These are phyloP conservation scores for Cyberlindnera maritima DNA, from an alignment of 805 yeast genomes.

Conservation along the genomic window DNA sequence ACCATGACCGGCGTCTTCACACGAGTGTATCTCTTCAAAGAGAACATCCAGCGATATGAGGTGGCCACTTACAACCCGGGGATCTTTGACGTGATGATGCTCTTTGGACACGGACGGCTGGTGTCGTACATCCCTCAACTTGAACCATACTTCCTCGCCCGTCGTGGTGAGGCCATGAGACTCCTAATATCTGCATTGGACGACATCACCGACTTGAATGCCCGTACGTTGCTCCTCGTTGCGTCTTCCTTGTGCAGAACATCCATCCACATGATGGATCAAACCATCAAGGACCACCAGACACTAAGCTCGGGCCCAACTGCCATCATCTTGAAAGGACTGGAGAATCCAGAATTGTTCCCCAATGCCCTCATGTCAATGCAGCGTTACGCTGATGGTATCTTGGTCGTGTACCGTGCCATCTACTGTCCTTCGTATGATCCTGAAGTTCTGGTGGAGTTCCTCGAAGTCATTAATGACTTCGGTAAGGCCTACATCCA, in stretches of 20 bases:
- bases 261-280: slow-evolving; percentile 10
- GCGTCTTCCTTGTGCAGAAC: slow-evolving; percentile 11
- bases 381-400: slow-evolving; percentile 20
- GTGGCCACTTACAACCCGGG: not conserved
- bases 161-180: slow-evolving; percentile 19
- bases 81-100: slow-evolving; percentile 15
- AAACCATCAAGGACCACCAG: slow-evolving; percentile 17
- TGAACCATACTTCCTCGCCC: slow-evolving; percentile 8
- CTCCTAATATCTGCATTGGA: slow-evolving; percentile 6
- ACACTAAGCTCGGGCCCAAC: slow-evolving; percentile 22
- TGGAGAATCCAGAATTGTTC: slow-evolving; percentile 17
- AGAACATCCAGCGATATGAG: slow-evolving; percentile 3
- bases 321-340: slow-evolving; percentile 13
- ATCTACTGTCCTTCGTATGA: slow-evolving; percentile 24
- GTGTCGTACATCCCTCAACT: slow-evolving; percentile 6
- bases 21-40: slow-evolving; percentile 15
- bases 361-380: slow-evolving; percentile 14
- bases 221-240: slow-evolving; percentile 7
- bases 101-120: slow-evolving; percentile 18
- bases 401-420: slow-evolving; percentile 16
- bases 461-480: slow-evolving; percentile 14
- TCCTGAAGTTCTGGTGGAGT: slow-evolving; percentile 18
- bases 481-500: slow-evolving; percentile 19
- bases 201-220: slow-evolving; percentile 18
- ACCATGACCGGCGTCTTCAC: slow-evolving; percentile 15